Percentiles rank a stretch among this genome's conserved stretches.
phyloP scores from a whole-genome alignment of 371 early-diverging fungal species.

The Batkoa obscura region DNA sequence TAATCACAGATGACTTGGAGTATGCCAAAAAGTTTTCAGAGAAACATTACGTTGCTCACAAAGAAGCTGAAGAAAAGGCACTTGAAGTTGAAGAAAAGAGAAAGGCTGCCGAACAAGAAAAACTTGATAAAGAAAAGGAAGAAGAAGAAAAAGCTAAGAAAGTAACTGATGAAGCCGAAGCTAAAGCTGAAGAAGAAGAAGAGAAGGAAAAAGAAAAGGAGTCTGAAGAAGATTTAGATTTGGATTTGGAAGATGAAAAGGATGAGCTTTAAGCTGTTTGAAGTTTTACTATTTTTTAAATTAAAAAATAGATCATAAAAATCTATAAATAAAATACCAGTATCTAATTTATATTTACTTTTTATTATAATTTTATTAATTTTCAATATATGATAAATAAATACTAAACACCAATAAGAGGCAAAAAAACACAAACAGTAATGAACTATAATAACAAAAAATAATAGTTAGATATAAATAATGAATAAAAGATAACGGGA shows the following conservation, averaged over 20 bases:
- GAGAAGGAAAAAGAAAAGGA: background rate
- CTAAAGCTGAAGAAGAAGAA: background rate
- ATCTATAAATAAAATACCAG: too few species aligned
- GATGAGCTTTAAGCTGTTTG: background rate
- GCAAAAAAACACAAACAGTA: too few species aligned
- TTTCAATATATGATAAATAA: too few species aligned
- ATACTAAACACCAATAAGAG: too few species aligned
- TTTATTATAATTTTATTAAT: too few species aligned
- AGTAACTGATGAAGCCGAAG: background rate
- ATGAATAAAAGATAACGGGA: too few species aligned
- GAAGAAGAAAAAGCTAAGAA: conserved; percentile 3
- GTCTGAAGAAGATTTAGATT: background rate
- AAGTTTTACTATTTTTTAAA: too few species aligned
- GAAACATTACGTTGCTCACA: conserved; percentile 37
- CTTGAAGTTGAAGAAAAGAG: conserved; percentile 19
- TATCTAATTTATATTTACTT: too few species aligned
- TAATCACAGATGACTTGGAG: conserved; percentile 48
- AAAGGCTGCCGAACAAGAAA: conserved; percentile 6
- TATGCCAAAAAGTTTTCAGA: conserved; percentile 39
- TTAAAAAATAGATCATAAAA: too few species aligned
- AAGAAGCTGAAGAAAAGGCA: conserved; percentile 29
- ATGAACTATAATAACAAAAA: too few species aligned
- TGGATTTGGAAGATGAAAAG: background rate
- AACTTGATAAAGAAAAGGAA: background rate
- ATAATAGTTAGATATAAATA: too few species aligned